These are phyloP conservation scores for Tetradesmus lagerheimii DNA, from an alignment of 139 green algal species.

Conservation along the genomic window DNA sequence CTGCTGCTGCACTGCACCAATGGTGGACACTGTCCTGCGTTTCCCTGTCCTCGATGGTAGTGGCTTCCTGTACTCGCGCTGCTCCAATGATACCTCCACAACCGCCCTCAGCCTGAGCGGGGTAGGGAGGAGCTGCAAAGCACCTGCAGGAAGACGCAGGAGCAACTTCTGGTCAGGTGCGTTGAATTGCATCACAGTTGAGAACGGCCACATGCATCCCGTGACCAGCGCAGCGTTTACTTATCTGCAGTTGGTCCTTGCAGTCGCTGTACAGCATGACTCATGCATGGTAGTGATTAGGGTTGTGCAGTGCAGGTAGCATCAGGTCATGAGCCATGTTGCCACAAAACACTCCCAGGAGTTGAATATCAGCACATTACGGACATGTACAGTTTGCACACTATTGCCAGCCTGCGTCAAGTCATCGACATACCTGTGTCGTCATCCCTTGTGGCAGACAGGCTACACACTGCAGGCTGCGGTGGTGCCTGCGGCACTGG, in stretches of 20 bases:
- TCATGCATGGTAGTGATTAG: too few species aligned
- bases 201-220: too few species aligned
- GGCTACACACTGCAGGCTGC: neutral
- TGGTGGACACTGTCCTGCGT: neutral
- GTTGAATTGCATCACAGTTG: neutral
- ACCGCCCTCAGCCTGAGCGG: constrained; percentile 2
- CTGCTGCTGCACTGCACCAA: neutral
- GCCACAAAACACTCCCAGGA: too few species aligned
- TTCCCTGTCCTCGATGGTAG: neutral
- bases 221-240: too few species aligned
- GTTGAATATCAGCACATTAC: too few species aligned
- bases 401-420: too few species aligned
- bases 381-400: too few species aligned
- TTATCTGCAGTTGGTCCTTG: too few species aligned
- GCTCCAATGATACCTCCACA: constrained; percentile 10
- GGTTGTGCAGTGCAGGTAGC: too few species aligned
- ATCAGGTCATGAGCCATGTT: too few species aligned
- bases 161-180: neutral
- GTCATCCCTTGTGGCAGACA: neutral
- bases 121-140: neutral
- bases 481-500: constrained; percentile 37
- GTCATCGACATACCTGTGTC: neutral
- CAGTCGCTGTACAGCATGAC: too few species aligned
- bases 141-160: neutral
- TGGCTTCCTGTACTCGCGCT: constrained; percentile 20